A percentile compares a stretch with the other conserved stretches of the same genome.
These are phyloP conservation scores for Medicago ruthenica DNA, from an alignment of 306 rosid species.

Conservation along the genomic window DNA sequence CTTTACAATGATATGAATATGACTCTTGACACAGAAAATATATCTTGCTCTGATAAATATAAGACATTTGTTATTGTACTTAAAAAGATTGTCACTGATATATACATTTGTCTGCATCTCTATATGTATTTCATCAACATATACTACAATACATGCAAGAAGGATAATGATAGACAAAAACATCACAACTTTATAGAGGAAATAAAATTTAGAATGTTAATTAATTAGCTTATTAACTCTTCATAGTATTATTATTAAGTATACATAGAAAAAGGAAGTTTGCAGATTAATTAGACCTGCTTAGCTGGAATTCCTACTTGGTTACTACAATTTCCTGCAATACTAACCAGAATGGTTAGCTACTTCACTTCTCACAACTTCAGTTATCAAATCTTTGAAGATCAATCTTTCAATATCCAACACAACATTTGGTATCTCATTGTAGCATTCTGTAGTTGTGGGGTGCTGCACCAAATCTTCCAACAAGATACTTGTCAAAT, in stretches of 20 bases:
- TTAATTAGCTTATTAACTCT: constrained; percentile 38
- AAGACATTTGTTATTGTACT: constrained; percentile 22
- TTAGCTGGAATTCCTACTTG: constrained; percentile 45
- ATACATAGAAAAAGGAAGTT: constrained; percentile 16
- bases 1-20: background rate
- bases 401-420: constrained; percentile 89
- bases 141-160: constrained; percentile 42
- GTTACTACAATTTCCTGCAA: constrained; percentile 60
- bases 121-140: constrained; percentile 41
- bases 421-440: constrained; percentile 68
- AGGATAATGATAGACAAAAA: constrained; percentile 23
- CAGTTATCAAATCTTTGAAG: constrained; percentile 91
- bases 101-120: constrained; percentile 42
- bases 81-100: constrained; percentile 34
- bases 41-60: constrained; percentile 17
- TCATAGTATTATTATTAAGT: constrained; percentile 40
- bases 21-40: constrained; percentile 12
- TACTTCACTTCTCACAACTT: constrained; percentile 58
- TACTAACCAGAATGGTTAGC: constrained; percentile 53
- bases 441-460: constrained; percentile 43
- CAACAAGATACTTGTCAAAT: constrained; percentile 49
- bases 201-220: constrained; percentile 28
- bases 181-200: constrained; percentile 34
- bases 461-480: constrained; percentile 58
- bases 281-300: constrained; percentile 41